Evolutionary conservation across 2,329 filamentous ascomycete genomes (phyloP), one percentile per base, ranked within the genome.

Genomic region (Amphichorda felina): DNA sequence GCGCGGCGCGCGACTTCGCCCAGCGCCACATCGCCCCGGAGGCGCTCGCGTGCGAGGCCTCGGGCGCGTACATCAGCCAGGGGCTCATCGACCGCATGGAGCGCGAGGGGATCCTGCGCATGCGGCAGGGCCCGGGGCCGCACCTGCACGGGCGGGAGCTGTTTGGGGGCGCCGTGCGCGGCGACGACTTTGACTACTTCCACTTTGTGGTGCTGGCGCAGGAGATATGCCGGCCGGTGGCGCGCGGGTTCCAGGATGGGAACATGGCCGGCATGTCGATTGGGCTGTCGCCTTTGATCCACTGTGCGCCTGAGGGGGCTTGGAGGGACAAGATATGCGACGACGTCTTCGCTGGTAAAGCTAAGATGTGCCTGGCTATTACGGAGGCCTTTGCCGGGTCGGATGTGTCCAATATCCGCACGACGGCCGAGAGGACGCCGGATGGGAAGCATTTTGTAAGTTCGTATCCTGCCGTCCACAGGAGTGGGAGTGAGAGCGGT

Each of bases 211-310:
- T 93, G 43, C 64, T 82, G 35, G 63, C 67, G 8, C 85, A 93
- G 59, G 86, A 93, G 58, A 60, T 83, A 44, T 67, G 71, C 2
- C 70, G 86, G 22, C 64, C 73, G 6, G 84, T 81, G 54, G 77
- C 81, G 19, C 65, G 83, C 47, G 86, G 85, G 1, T 94, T 91
- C 60, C 78, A 85, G 55, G 86, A 94, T 53, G 86, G 84, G 4
- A 88, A 86, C 58, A 75, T 93, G 72, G 80, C 83, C 2, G 85
- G 86, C 35, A 86, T 93, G 82, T 78, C 79, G 19, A 93, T 93
- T 45, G 77, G 77, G 27, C 61, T 93, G 43, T 84, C 85, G 1
- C 84, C 83, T 9, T 74, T 93, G 17, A 70, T 86, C 51, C 80
- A 89, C 63, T 93, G 79, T 67, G 73, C 82, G 55, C 74, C 71